A percentile compares a stretch with the other conserved stretches of the same genome.
phyloP scores from a whole-genome alignment of 495 filamentous ascomycete genomes.

The Cenococcum geophilum region DNA sequence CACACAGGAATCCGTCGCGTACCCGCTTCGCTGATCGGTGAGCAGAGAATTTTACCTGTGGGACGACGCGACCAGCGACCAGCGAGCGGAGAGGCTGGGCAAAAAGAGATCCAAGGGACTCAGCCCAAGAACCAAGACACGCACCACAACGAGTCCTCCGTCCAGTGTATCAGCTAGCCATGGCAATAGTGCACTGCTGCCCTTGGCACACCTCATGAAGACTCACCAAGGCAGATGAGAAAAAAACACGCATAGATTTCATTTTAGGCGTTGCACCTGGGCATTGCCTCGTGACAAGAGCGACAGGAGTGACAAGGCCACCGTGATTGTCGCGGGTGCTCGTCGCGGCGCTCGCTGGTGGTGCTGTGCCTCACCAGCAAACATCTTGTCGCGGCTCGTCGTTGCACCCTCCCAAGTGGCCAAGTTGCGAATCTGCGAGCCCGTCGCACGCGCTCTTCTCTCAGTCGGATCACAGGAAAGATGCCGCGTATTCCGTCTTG shows the following conservation, averaged over 20 bases:
- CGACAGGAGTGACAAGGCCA: too few species aligned
- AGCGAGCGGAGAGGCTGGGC: conserved; percentile 8
- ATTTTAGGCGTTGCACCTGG: too few species aligned
- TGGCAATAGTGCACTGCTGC: not conserved
- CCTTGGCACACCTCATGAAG: not conserved
- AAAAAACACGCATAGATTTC: not conserved
- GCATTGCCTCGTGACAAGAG: too few species aligned
- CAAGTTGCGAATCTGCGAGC: too few species aligned
- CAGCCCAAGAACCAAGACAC: not conserved
- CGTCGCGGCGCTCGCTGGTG: too few species aligned
- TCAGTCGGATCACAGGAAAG: not conserved
- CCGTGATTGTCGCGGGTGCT: too few species aligned
- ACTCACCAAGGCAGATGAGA: not conserved
- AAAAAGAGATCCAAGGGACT: not conserved
- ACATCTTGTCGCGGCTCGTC: too few species aligned
- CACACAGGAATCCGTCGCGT: not conserved
- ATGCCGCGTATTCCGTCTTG: conserved; percentile 28
- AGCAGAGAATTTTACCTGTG: not conserved
- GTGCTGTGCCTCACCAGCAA: too few species aligned
- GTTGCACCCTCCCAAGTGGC: too few species aligned
- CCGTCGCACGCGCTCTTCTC: not conserved
- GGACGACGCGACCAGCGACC: not conserved
- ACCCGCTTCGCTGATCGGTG: not conserved
- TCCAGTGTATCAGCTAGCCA: not conserved
- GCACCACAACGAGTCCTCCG: not conserved